Evolutionary conservation across 352 stramenopile genomes (phyloP).

Genomic region (Elongisporangium prolatum): DNA sequence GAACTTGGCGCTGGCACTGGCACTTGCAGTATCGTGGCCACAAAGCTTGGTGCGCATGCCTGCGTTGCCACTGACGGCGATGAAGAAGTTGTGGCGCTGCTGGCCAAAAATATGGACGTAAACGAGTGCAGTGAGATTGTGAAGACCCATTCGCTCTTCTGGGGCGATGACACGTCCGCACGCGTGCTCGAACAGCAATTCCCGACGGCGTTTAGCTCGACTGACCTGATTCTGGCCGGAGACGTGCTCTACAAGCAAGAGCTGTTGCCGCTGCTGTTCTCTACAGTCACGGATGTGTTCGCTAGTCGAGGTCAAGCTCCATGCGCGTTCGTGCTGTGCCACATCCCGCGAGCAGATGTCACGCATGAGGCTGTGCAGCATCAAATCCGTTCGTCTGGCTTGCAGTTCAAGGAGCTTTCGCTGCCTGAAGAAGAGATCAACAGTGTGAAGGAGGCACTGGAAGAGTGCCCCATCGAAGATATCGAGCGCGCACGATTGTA

Average conservation of each 20-base stretch:
- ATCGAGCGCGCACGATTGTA: conserved; percentile 52
- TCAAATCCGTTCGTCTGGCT: conserved; percentile 32
- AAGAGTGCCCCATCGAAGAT: conserved; percentile 58
- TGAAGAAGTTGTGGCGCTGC: conserved; percentile 43
- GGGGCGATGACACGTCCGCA: conserved; percentile 43
- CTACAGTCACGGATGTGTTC: conserved; percentile 38
- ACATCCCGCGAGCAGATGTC: conserved; percentile 70
- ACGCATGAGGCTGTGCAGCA: conserved; percentile 50
- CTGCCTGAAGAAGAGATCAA: conserved; percentile 20
- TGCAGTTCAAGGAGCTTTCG: conserved; percentile 31
- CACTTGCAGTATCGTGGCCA: conserved; percentile 65
- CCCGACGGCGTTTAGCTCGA: conserved; percentile 16
- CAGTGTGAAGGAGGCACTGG: conserved; percentile 16
- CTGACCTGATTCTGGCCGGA: conserved; percentile 60
- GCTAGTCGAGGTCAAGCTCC: conserved; percentile 6
- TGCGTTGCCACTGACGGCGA: conserved; percentile 69
- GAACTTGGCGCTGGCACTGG: conserved; percentile 71
- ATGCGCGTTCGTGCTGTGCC: conserved; percentile 48
- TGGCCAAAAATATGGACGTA: conserved; percentile 40
- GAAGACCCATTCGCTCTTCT: conserved; percentile 40
- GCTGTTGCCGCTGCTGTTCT: conserved; percentile 58
- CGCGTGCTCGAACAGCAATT: conserved; percentile 25
- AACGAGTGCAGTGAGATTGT: conserved; percentile 22
- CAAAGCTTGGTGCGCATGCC: conserved; percentile 36
- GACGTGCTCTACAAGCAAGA: conserved; percentile 80